Base-by-base conservation (phyloP, 2,329 filamentous ascomycete genomes). In the Aspergillus puulaauensis region DNA sequence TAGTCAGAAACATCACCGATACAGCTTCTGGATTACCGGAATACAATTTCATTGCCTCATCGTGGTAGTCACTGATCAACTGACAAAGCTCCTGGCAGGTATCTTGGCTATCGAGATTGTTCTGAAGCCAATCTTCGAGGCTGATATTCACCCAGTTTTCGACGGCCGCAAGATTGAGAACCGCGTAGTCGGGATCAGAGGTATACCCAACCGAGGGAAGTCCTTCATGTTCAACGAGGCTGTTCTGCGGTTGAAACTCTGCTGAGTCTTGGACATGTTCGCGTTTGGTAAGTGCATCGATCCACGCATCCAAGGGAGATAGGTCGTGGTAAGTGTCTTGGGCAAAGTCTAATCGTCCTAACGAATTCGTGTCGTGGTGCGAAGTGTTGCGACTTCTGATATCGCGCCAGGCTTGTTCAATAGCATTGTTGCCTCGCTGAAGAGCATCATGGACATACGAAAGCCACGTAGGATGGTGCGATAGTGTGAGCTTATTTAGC, bases 1-100 rank as follows among this genome's bases (percentile, higher is more conserved):
- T 63, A 0, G 80, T 83, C 0, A 89, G 74, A 3, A 85, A 56
- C 80, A 86, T 86, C 4, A 79, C 59, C 0, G 86, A 88, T 0
- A 73, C 63, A 0, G 69, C 70, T 58, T 82, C 78, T 0, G 85
- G 80, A 2, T 78, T 75, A 0, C 51, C 59, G 0, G 53, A 2
- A 44, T 85, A 86, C 0, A 35, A 8, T 0, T 1, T 0, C 0
- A 27, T 41, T 0, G 75, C 76, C 3, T 21, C 3, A 0, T 15
- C 4, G 40, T 75, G 65, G 54, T 83, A 83, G 0, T 41, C 14
- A 2, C 66, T 44, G 1, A 80, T 72, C 4, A 75, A 49, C 0
- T 53, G 4, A 1, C 52, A 59, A 2, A 81, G 66, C 4, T 57
- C 27, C 79, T 17, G 14, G 48, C 60, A 64, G 4, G 69, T 70